Evolutionary conservation across 2,329 filamentous ascomycete genomes (phyloP).

Genomic region (Aspergillus japonicus): DNA sequence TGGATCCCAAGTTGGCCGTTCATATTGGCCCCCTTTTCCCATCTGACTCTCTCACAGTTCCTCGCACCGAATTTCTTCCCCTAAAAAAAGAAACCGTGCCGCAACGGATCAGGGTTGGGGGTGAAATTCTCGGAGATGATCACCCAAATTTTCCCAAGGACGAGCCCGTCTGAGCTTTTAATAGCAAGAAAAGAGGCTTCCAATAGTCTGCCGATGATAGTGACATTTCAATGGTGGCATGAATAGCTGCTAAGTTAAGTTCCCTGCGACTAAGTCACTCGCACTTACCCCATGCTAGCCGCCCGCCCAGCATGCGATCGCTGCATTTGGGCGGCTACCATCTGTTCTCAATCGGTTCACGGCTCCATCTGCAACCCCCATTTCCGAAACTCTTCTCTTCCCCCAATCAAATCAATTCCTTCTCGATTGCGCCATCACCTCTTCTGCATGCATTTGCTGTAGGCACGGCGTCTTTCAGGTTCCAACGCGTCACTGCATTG

Average conservation of each 20-base stretch:
- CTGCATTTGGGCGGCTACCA: not conserved
- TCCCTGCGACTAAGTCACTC: too few relatives aligned
- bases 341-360: too few relatives aligned
- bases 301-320: not conserved
- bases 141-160: not conserved
- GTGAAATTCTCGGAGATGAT: constrained; percentile 7
- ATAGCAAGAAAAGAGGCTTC: constrained; percentile 5
- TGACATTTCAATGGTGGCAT: not conserved
- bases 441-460: not conserved
- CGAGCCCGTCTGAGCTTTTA: constrained; percentile 1
- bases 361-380: not conserved
- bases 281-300: not conserved
- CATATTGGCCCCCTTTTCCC: not conserved
- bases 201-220: constrained; percentile 8
- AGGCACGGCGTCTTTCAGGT: not conserved
- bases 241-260: too few relatives aligned
- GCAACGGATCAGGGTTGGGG: not conserved
- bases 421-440: not conserved
- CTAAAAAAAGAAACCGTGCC: constrained; percentile 9
- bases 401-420: not conserved
- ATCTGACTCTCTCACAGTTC: not conserved
- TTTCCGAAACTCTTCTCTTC: not conserved
- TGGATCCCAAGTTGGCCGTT: not conserved
- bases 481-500: not conserved
- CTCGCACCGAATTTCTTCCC: not conserved